phyloP scores from a whole-genome alignment of 345 rosid species.

The Laguncularia racemosa region DNA sequence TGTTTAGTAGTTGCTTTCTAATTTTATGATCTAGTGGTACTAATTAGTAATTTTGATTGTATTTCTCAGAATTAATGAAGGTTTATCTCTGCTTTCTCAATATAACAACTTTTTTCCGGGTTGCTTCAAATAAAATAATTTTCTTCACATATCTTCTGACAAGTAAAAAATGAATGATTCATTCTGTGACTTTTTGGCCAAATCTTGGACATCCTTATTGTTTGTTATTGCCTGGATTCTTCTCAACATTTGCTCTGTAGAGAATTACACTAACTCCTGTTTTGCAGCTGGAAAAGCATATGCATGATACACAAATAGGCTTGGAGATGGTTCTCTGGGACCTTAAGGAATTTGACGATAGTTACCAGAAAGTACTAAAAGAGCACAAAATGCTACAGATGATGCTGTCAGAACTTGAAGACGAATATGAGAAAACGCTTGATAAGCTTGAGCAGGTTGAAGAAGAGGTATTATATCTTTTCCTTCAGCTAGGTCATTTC shows the following conservation, averaged over 20 bases:
- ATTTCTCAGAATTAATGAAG: no score
- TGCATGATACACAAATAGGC: constrained; percentile 41
- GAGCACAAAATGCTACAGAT: constrained; percentile 47
- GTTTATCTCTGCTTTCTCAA: no score
- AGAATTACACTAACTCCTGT: background rate
- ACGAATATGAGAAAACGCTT: constrained; percentile 46
- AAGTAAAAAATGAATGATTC: background rate
- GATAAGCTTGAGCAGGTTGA: constrained; percentile 48
- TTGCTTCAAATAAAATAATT: no score
- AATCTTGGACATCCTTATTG: no score
- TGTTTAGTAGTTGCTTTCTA: no score
- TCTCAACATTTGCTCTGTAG: background rate
- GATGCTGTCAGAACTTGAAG: constrained; percentile 57
- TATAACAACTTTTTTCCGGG: no score
- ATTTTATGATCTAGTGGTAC: no score
- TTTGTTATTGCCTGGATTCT: background rate
- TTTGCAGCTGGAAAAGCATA: constrained; percentile 63
- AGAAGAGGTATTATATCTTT: constrained; percentile 41
- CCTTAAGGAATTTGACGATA: constrained; percentile 47
- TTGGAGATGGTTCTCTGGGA: constrained; percentile 48
- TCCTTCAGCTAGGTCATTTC: background rate
- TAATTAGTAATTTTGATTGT: no score
- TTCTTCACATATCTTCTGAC: background rate
- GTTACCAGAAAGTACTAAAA: constrained; percentile 36
- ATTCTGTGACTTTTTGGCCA: no score